Conservation (phyloP, 768 basidiomycete genomes). For the Thelephora aurantiotincta region DNA sequence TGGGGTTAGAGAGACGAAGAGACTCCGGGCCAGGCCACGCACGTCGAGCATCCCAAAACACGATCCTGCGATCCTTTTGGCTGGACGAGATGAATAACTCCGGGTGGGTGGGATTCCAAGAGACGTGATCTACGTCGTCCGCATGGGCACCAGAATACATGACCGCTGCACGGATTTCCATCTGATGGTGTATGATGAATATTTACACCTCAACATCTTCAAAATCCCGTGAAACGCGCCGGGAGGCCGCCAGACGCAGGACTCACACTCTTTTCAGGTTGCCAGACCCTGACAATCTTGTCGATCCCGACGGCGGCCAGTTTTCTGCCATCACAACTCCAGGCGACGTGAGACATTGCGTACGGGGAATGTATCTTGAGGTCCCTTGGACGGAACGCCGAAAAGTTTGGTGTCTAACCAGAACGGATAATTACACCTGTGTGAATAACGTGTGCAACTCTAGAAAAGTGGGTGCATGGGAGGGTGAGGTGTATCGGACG, state of each 20-base stretch:
- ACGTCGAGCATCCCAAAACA: slow-evolving; percentile 83
- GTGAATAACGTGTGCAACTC: slow-evolving; percentile 3
- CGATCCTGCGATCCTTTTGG: slow-evolving; percentile 57
- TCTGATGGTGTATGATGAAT: slow-evolving; percentile 23
- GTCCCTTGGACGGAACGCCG: slow-evolving; percentile 69
- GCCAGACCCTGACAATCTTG: slow-evolving; percentile 64
- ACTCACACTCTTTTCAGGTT: slow-evolving; percentile 64
- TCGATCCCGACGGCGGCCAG: slow-evolving; percentile 75
- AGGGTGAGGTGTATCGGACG: slow-evolving; percentile 13
- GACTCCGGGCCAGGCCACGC: slow-evolving; percentile 12
- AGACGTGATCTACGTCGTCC: slow-evolving; percentile 70
- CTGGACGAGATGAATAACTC: slow-evolving; percentile 74
- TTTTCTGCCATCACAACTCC: slow-evolving; percentile 76
- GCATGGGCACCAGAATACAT: slow-evolving; percentile 58
- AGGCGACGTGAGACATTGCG: slow-evolving; percentile 62
- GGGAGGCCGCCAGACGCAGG: not conserved
- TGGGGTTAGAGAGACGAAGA: not conserved
- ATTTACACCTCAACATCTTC: not conserved
- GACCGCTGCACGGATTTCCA: slow-evolving; percentile 54
- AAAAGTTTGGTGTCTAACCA: slow-evolving; percentile 58
- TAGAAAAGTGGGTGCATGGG: slow-evolving; percentile 3
- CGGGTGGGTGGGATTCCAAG: slow-evolving; percentile 79
- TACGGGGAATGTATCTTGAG: slow-evolving; percentile 50
- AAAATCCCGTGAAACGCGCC: not conserved
- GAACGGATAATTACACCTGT: slow-evolving; percentile 4